Evolutionary conservation across 768 basidiomycete species (phyloP).

Genomic region (Jaapia argillacea): DNA sequence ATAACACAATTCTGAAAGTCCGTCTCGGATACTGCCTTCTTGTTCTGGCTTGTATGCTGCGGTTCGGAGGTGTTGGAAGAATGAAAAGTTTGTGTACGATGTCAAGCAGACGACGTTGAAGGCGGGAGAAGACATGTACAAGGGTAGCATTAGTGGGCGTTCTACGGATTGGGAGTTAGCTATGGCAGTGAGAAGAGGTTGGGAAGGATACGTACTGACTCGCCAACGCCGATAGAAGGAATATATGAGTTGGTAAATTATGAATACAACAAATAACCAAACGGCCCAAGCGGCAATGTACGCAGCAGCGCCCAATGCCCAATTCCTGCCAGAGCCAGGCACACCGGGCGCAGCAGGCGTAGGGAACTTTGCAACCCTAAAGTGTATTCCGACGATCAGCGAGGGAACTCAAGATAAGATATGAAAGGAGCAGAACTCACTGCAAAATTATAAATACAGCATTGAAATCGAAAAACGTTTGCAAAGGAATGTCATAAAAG

Average conservation of each 20-base stretch:
- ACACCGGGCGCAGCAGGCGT: constrained; percentile 60
- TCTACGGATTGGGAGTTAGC: constrained; percentile 30
- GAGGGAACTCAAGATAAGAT: constrained; percentile 1
- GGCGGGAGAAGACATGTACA: constrained; percentile 75
- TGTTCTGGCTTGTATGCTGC: constrained; percentile 49
- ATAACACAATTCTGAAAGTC: constrained; percentile 77
- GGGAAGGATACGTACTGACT: constrained; percentile 36
- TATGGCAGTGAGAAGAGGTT: constrained; percentile 9
- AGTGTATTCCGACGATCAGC: neutral
- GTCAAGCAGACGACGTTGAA: constrained; percentile 68
- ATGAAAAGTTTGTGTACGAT: constrained; percentile 78
- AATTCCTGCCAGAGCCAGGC: constrained; percentile 63
- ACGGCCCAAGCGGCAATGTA: constrained; percentile 76
- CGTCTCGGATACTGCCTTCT: constrained; percentile 28
- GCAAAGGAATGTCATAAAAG: constrained; percentile 63
- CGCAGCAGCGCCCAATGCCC: constrained; percentile 75
- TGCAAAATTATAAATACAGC: constrained; percentile 74
- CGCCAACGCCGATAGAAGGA: constrained; percentile 72
- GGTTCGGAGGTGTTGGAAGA: constrained; percentile 69
- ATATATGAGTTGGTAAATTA: constrained; percentile 71
- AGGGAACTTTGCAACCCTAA: constrained; percentile 67
- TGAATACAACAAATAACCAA: constrained; percentile 62
- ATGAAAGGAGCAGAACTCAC: constrained; percentile 38
- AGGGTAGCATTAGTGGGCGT: constrained; percentile 73
- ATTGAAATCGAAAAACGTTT: constrained; percentile 87